Evolutionary conservation across 2,329 filamentous ascomycete genomes (phyloP).

Genomic region (Colletotrichum graminicola): DNA sequence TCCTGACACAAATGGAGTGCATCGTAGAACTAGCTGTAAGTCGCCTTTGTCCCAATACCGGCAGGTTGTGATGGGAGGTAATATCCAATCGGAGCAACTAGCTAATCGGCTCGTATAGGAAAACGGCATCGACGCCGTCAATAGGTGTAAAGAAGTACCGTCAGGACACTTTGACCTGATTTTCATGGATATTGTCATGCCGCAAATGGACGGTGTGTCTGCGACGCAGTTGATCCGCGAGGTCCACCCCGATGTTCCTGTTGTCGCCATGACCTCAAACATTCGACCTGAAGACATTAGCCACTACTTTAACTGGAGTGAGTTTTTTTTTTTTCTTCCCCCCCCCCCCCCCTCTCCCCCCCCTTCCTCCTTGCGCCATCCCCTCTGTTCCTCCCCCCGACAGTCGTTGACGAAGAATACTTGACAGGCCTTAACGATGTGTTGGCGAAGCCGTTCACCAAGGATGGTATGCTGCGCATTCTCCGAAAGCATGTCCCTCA

Average conservation of each 20-base stretch:
- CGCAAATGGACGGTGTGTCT: constrained; percentile 92
- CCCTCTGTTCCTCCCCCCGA: background rate
- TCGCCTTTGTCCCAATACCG: constrained; percentile 39
- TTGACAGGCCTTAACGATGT: constrained; percentile 95
- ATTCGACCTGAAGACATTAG: constrained; percentile 96
- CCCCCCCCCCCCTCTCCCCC: too few species aligned
- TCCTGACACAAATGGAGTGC: constrained; percentile 74
- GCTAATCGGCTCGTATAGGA: constrained; percentile 44
- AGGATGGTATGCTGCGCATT: constrained; percentile 85
- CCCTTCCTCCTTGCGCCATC: too few species aligned
- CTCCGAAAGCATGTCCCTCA: constrained; percentile 91
- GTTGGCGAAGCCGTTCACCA: constrained; percentile 95
- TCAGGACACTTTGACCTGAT: constrained; percentile 73
- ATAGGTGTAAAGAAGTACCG: constrained; percentile 74
- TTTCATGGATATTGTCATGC: constrained; percentile 98
- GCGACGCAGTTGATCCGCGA: constrained; percentile 94
- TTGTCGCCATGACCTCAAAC: constrained; percentile 99
- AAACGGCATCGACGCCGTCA: constrained; percentile 92
- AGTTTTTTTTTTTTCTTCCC: too few species aligned
- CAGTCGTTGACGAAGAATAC: constrained; percentile 29
- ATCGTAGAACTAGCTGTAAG: constrained; percentile 76
- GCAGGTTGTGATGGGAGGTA: background rate
- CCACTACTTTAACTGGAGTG: constrained; percentile 81
- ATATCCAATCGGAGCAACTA: background rate
- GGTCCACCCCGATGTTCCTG: constrained; percentile 83